Evolutionary conservation across 306 rosid species (phyloP).

Genomic region (Vigna mungo): DNA sequence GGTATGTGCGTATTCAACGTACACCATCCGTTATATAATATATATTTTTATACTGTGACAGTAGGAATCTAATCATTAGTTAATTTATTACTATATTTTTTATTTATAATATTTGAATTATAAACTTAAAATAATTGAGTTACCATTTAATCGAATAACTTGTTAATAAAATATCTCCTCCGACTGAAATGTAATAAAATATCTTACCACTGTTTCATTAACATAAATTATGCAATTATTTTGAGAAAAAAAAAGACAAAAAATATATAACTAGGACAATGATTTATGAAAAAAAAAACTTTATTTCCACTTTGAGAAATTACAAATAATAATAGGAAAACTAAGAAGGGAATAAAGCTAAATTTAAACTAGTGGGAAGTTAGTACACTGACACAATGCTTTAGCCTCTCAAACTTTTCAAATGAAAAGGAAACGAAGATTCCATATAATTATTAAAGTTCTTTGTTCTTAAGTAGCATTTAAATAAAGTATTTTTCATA

Average conservation of each 20-base stretch:
- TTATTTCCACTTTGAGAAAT: background rate
- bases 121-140: no score
- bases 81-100: no score
- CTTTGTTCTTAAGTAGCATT: background rate
- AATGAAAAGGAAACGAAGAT: slow-evolving; percentile 18
- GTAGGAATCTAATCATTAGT: no score
- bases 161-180: no score
- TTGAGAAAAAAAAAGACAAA: no score
- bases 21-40: no score
- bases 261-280: no score
- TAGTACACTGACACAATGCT: background rate
- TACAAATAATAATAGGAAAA: background rate
- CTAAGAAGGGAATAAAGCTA: background rate
- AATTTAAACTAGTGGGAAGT: background rate
- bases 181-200: background rate
- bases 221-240: background rate
- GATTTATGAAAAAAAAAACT: background rate
- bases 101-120: no score
- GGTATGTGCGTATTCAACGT: no score
- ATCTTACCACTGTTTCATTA: background rate
- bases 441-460: slow-evolving; percentile 11
- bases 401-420: slow-evolving; percentile 5
- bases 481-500: background rate
- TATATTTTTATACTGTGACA: no score
- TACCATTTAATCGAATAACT: no score